Evolutionary conservation across 768 basidiomycete species (phyloP).

Genomic region (Gloeophyllum trabeum): DNA sequence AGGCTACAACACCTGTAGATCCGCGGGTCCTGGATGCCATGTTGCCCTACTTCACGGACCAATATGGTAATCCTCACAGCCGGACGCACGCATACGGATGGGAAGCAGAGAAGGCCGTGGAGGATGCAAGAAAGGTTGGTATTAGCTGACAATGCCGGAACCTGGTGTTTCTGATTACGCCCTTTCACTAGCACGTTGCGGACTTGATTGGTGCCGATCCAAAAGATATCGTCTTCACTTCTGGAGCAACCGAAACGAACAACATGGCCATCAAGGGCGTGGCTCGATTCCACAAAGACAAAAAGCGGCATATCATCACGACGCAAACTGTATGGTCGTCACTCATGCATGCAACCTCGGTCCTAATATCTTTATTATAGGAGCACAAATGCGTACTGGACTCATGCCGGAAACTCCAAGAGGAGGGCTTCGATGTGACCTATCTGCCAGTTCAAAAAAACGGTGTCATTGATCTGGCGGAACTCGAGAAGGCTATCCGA

Average conservation of each 20-base stretch:
- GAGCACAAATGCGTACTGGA: slow-evolving; percentile 99
- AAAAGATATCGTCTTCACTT: slow-evolving; percentile 96
- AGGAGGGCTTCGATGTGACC: slow-evolving; percentile 96
- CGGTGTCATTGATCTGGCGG: slow-evolving; percentile 70
- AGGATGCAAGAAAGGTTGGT: slow-evolving; percentile 75
- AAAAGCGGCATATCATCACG: slow-evolving; percentile 89
- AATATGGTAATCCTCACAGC: slow-evolving; percentile 96
- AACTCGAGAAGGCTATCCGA: slow-evolving; percentile 79
- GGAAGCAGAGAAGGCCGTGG: slow-evolving; percentile 95
- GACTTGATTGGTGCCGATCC: slow-evolving; percentile 87
- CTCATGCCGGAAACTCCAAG: slow-evolving; percentile 88
- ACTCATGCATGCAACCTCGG: background rate
- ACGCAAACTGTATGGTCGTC: slow-evolving; percentile 67
- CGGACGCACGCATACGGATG: slow-evolving; percentile 98
- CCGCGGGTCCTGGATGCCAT: slow-evolving; percentile 95
- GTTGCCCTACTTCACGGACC: slow-evolving; percentile 91
- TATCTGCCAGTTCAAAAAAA: slow-evolving; percentile 91
- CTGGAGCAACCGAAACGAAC: slow-evolving; percentile 95
- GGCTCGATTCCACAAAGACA: slow-evolving; percentile 89
- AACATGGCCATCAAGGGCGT: slow-evolving; percentile 98
- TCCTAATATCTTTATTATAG: slow-evolving; percentile 23
- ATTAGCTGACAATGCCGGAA: background rate
- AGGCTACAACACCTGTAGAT: slow-evolving; percentile 97
- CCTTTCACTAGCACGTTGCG: slow-evolving; percentile 60
- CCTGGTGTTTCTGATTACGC: no score